These are phyloP conservation scores for Malassezia sp. DNA, from an alignment of 1,284 basidiomycete species.

Conservation along the genomic window DNA sequence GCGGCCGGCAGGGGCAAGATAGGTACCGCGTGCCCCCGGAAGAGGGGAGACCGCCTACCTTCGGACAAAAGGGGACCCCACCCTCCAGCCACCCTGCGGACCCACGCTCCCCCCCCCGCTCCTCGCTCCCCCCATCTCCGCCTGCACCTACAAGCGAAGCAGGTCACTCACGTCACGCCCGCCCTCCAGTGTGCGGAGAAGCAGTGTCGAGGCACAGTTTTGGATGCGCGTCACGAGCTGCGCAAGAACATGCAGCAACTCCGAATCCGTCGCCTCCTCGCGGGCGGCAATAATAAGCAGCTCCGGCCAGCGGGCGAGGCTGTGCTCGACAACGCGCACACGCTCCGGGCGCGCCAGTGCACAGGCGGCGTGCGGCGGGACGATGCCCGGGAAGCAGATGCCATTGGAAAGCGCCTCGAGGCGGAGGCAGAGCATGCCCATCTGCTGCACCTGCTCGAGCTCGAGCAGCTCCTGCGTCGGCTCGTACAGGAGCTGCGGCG, in stretches of 20 bases:
- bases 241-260: constrained; percentile 32
- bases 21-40: too few relatives aligned
- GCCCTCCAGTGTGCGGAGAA: constrained; percentile 4
- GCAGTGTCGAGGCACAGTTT: constrained; percentile 28
- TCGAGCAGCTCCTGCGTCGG: constrained; percentile 55
- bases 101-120: too few relatives aligned
- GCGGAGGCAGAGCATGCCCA: constrained; percentile 66
- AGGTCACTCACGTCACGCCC: not conserved
- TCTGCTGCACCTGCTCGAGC: constrained; percentile 64
- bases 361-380: not conserved
- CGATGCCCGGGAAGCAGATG: constrained; percentile 50
- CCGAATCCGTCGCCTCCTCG: constrained; percentile 43
- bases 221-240: constrained; percentile 40
- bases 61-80: too few relatives aligned
- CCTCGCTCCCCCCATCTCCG: too few relatives aligned
- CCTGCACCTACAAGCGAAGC: too few relatives aligned
- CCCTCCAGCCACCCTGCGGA: too few relatives aligned
- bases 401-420: constrained; percentile 67
- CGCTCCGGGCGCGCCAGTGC: too few relatives aligned
- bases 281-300: constrained; percentile 34
- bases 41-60: too few relatives aligned
- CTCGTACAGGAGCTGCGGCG: constrained; percentile 41
- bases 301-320: constrained; percentile 30
- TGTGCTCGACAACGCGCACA: constrained; percentile 26
- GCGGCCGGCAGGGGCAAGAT: too few relatives aligned